These are phyloP conservation scores for Schizochytrium sp. DNA, from an alignment of 108 stramenopile species.

Conservation along the genomic window DNA sequence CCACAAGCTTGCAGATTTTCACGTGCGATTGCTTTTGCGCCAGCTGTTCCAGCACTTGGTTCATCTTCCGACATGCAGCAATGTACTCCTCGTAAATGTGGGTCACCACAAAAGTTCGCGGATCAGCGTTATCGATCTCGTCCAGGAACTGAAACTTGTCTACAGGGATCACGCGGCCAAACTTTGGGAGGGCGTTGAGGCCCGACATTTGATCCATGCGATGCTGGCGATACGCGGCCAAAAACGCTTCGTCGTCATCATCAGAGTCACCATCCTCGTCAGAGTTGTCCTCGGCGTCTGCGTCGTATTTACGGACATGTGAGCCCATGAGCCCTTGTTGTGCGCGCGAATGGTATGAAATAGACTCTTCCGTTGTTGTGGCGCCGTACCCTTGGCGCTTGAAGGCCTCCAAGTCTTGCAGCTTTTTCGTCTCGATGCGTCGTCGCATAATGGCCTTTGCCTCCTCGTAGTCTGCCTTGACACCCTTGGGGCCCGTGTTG, in stretches of 20 bases:
- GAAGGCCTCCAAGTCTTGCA: slow-evolving; percentile 12
- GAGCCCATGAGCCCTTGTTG: not conserved
- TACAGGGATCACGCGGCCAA: not conserved
- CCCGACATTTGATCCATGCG: slow-evolving; percentile 4
- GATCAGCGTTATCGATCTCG: not conserved
- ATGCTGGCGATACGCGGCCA: not conserved
- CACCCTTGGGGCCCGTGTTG: slow-evolving; percentile 7
- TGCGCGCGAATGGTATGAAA: not conserved
- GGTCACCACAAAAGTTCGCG: not conserved
- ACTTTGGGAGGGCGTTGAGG: not conserved
- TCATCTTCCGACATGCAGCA: slow-evolving; percentile 5
- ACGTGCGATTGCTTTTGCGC: not conserved
- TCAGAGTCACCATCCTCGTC: not conserved
- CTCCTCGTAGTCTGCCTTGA: slow-evolving; percentile 12
- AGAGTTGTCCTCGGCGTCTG: not conserved
- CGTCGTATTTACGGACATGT: not conserved
- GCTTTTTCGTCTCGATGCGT: not conserved
- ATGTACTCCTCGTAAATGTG: slow-evolving; percentile 17
- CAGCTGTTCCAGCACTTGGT: not conserved
- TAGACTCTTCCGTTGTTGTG: not conserved
- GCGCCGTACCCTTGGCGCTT: not conserved
- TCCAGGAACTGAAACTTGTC: not conserved
- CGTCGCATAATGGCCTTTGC: slow-evolving; percentile 1
- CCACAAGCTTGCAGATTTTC: not conserved
- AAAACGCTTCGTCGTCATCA: not conserved